Percentiles rank a stretch among this genome's conserved stretches.
Evolutionary conservation across 768 basidiomycete genomes (phyloP).

Genomic region (Exsudoporus frostii): DNA sequence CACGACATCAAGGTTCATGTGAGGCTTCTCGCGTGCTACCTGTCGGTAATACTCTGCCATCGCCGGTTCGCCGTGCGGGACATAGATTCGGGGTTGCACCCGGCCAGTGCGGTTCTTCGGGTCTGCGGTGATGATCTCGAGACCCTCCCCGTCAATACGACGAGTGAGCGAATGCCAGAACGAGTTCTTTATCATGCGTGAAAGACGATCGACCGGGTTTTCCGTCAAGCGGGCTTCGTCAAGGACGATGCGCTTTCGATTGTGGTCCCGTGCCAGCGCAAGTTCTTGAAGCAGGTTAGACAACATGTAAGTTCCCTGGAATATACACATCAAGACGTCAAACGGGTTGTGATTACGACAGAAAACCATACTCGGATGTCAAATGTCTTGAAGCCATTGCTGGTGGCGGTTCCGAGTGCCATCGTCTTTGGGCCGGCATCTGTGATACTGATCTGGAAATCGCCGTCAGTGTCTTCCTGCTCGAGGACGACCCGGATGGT

Average conservation of each 20-base stretch:
- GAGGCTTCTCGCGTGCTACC: conserved; percentile 88
- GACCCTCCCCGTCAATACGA: conserved; percentile 93
- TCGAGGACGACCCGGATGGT: conserved; percentile 95
- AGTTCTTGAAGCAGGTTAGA: conserved; percentile 99
- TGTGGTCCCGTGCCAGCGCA: conserved; percentile 92
- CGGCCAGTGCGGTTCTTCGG: conserved; percentile 95
- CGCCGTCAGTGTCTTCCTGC: conserved; percentile 96
- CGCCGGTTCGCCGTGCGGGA: conserved; percentile 87
- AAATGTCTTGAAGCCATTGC: conserved; percentile 97
- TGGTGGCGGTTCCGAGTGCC: conserved; percentile 92
- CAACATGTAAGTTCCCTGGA: conserved; percentile 97
- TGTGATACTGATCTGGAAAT: conserved; percentile 94
- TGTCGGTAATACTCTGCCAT: conserved; percentile 95
- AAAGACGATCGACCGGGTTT: conserved; percentile 95
- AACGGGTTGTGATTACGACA: neutral
- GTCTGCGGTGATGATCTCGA: conserved; percentile 96
- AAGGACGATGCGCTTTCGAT: conserved; percentile 94
- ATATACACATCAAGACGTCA: conserved; percentile 9
- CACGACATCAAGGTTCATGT: conserved; percentile 90
- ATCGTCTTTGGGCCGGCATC: conserved; percentile 97
- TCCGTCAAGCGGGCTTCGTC: conserved; percentile 97
- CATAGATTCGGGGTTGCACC: conserved; percentile 89
- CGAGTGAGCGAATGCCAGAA: conserved; percentile 99
- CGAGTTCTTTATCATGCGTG: conserved; percentile 95
- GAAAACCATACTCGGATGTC: conserved; percentile 74